Conservation (phyloP, 2,329 filamentous ascomycete species). For the Gaeumannomyces sp. region DNA sequence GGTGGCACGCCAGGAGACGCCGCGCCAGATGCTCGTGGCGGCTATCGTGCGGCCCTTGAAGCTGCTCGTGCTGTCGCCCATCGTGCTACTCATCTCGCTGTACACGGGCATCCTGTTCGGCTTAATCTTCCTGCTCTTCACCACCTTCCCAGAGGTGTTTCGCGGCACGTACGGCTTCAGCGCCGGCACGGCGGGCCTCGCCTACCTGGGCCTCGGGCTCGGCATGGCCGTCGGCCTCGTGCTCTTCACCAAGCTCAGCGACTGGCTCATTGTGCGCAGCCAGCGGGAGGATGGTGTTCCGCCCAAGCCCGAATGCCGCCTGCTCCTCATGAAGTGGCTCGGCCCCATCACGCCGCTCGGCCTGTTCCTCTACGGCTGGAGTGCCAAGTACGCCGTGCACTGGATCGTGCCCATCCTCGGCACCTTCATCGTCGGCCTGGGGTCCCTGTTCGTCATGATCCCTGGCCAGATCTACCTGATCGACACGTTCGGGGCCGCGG, state of each 20-base stretch:
- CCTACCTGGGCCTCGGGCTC: conserved; percentile 41
- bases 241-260: conserved; percentile 14
- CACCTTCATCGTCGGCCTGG: conserved; percentile 25
- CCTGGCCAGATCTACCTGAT: conserved; percentile 40
- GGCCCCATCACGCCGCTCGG: conserved; percentile 26
- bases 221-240: conserved; percentile 34
- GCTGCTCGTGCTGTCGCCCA: conserved; percentile 42
- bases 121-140: conserved; percentile 48
- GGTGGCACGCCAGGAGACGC: neutral
- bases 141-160: conserved; percentile 27
- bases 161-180: conserved; percentile 39
- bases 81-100: conserved; percentile 39
- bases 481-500: conserved; percentile 43
- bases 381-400: conserved; percentile 25
- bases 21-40: neutral
- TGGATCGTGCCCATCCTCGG: conserved; percentile 30
- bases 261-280: neutral
- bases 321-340: neutral
- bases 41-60: conserved; percentile 34
- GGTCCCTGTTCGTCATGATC: conserved; percentile 11
- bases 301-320: neutral
- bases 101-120: conserved; percentile 48
- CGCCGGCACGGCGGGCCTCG: conserved; percentile 39
- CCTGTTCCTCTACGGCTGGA: conserved; percentile 35
- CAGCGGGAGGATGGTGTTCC: neutral